Base-by-base conservation (phyloP, 176 grass and related monocot species). In the Avena sativa region DNA sequence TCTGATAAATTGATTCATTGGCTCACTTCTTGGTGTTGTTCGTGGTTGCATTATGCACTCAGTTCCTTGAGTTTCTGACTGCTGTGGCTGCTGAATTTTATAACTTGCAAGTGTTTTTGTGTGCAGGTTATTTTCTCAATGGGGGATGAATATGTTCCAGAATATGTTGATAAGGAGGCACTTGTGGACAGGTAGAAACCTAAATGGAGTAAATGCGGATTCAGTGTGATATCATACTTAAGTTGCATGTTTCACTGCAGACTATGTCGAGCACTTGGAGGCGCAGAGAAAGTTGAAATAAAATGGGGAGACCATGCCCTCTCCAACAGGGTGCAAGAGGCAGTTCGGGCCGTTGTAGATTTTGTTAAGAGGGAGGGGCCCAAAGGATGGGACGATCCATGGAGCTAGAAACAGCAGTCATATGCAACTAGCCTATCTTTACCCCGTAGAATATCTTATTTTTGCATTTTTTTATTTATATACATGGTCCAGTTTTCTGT, bases 341-440 rank as follows among this genome's bases (percentile, higher is more conserved):
- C 92, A 64, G 97, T 99, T 80, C 72, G 86, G 32, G 94, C 94
- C 89, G 94, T 99, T 83, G 50, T 99, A 76, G 97, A 99, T 89
- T 99, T 99, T 90, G 90, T 99, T 74, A 99, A 94, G 87, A 91
- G 92, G 86, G 97, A 99, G 83, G 97, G 97, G 47, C 94, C 92
- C 15, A 96, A 94, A 87, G 97, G 97, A 50, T 99, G 97, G 97
- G 97, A 99, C 72, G 97, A 99, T 86, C 97, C 97, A 12, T 99
- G 97, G 97, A 91, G 88, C 80, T 99, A 96, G 91, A 84, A 77
- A 77, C 43, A 62, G 2, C 58, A 84, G 79, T 51, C 7, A 52
- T 87, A 25, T 89, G 88, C 79, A 90, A 71, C 66, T 78, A 66
- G 79, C 83, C 8, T 62, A 78, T 66, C 21, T 12, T 76, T 82